Evolutionary conservation across 257 asterid species (phyloP).

Genomic region (Nicotiana tabacum): DNA sequence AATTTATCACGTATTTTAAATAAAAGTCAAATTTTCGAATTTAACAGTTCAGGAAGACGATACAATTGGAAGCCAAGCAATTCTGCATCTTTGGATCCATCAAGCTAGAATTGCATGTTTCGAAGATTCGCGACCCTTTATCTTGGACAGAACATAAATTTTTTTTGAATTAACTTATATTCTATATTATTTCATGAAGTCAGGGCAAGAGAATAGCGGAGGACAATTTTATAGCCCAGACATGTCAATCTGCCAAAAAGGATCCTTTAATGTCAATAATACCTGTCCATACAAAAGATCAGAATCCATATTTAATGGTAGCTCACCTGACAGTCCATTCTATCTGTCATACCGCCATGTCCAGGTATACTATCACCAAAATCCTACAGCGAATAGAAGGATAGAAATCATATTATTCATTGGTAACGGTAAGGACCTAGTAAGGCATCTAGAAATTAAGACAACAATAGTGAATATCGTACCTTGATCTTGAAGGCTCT

Average conservation of each 20-base stretch:
- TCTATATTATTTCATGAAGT: neutral
- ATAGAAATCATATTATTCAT: neutral
- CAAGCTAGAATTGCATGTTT: neutral
- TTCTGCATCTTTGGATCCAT: neutral
- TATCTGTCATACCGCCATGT: constrained; percentile 97
- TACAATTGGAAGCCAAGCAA: neutral
- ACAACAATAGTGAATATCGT: constrained; percentile 8
- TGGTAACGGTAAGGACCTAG: neutral
- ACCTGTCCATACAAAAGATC: neutral
- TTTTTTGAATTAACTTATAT: neutral
- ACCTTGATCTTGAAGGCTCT: constrained; percentile 99
- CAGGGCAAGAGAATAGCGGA: neutral
- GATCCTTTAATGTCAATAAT: neutral
- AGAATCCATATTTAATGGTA: neutral
- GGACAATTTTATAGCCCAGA: neutral
- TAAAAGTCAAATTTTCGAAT: neutral
- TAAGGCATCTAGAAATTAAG: neutral
- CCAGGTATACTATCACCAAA: constrained; percentile 99
- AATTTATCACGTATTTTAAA: neutral
- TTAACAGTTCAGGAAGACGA: neutral
- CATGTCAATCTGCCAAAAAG: neutral
- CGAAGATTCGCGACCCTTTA: neutral
- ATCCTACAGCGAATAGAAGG: constrained; percentile 50
- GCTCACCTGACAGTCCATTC: constrained; percentile 98
- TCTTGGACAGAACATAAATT: neutral